Conservation (phyloP, 352 stramenopile species). For the Phytophthora syringae region DNA sequence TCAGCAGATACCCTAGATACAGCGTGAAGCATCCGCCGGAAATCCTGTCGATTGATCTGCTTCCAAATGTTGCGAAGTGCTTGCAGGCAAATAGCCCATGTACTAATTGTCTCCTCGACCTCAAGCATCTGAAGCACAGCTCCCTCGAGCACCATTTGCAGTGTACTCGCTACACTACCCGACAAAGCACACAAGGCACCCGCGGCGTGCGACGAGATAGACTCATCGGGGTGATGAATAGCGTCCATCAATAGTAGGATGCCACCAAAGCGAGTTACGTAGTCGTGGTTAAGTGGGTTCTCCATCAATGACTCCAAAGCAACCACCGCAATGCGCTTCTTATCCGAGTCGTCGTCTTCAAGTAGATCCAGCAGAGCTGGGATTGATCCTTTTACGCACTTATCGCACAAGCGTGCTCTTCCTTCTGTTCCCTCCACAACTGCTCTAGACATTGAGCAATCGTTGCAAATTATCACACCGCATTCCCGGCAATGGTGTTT, state of each 20-base stretch:
- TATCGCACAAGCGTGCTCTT: conserved; percentile 84
- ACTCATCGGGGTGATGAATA: conserved; percentile 72
- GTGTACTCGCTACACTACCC: conserved; percentile 72
- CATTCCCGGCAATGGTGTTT: conserved; percentile 90
- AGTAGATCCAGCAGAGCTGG: conserved; percentile 73
- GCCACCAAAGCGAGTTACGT: conserved; percentile 77
- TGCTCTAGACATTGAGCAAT: conserved; percentile 87
- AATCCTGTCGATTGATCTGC: conserved; percentile 87
- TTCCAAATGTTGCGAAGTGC: conserved; percentile 90
- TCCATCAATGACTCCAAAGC: conserved; percentile 87
- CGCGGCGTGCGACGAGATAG: conserved; percentile 75
- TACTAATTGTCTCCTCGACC: conserved; percentile 75
- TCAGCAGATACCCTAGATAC: conserved; percentile 80
- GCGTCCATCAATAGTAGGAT: conserved; percentile 74
- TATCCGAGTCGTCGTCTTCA: conserved; percentile 53
- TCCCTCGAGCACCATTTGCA: conserved; percentile 90
- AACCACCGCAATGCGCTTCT: conserved; percentile 74
- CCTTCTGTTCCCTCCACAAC: conserved; percentile 83
- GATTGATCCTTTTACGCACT: conserved; percentile 84
- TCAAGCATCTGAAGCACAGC: conserved; percentile 91
- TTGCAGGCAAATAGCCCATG: conserved; percentile 83
- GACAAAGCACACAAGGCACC: conserved; percentile 83
- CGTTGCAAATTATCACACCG: conserved; percentile 86
- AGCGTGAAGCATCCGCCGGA: conserved; percentile 86
- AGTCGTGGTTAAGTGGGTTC: conserved; percentile 86